These are phyloP conservation scores for Mortierella sp. DNA, from an alignment of 371 early-diverging fungal species.

Conservation along the genomic window DNA sequence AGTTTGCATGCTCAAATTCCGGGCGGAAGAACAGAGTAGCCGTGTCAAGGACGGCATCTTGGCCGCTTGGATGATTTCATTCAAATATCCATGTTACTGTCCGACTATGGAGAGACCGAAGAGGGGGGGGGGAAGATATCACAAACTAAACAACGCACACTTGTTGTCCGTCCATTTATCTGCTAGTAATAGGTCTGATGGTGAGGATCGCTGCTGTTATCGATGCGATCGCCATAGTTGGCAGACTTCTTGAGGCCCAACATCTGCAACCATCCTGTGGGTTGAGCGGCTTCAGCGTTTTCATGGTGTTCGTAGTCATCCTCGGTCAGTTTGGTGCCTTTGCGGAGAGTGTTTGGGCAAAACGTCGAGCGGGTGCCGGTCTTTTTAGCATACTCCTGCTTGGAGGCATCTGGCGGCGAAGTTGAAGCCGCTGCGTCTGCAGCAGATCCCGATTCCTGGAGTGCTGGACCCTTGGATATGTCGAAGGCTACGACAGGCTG, in stretches of 20 bases:
- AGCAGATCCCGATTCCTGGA: background rate
- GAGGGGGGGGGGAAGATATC: no score
- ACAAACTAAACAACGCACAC: no score
- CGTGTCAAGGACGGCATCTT: no score
- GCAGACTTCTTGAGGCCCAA: slow-evolving; percentile 31
- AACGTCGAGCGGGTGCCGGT: slow-evolving; percentile 53
- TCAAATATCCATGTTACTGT: no score
- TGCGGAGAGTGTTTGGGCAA: slow-evolving; percentile 31
- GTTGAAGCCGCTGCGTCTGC: slow-evolving; percentile 3
- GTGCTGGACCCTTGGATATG: background rate
- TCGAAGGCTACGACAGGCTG: slow-evolving; percentile 9
- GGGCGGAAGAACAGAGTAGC: no score
- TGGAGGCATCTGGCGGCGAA: background rate
- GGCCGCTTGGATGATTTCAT: no score
- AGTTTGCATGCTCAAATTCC: no score
- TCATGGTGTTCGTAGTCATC: slow-evolving; percentile 21
- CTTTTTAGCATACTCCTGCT: slow-evolving; percentile 11
- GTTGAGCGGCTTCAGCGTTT: slow-evolving; percentile 10
- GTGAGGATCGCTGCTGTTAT: slow-evolving; percentile 22
- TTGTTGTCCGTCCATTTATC: no score
- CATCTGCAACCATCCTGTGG: slow-evolving; percentile 29
- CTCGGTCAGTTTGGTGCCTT: slow-evolving; percentile 29
- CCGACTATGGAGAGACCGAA: no score
- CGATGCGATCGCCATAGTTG: slow-evolving; percentile 19
- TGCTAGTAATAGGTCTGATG: slow-evolving; percentile 35